phyloP scores from a whole-genome alignment of 257 asterid genomes.

The Rauvolfia tetraphylla region DNA sequence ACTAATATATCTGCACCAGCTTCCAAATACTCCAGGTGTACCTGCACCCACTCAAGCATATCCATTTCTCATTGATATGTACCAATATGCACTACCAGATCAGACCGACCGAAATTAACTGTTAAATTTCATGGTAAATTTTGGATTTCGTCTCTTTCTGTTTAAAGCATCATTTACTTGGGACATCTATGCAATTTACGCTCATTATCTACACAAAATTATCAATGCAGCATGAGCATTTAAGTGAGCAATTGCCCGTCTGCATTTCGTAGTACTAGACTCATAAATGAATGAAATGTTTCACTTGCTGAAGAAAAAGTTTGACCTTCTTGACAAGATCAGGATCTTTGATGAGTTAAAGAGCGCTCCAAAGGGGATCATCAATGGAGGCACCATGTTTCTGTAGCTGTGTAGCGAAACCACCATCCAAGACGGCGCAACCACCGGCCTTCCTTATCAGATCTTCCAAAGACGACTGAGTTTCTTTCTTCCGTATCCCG shows the following conservation, averaged over 20 bases:
- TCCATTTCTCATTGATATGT: not conserved
- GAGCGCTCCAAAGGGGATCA: constrained; percentile 88
- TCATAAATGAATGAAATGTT: not conserved
- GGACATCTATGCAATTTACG: not conserved
- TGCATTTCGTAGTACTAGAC: too few relatives aligned
- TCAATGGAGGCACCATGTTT: constrained; percentile 66
- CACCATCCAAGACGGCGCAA: constrained; percentile 84
- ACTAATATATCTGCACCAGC: constrained; percentile 75
- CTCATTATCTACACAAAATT: not conserved
- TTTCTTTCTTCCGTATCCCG: constrained; percentile 33
- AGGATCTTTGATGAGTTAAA: constrained; percentile 64
- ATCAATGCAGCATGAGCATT: too few relatives aligned
- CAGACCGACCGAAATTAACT: too few relatives aligned
- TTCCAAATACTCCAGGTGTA: constrained; percentile 72
- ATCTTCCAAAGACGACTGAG: constrained; percentile 34
- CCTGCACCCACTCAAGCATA: constrained; percentile 37
- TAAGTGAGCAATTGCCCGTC: too few relatives aligned
- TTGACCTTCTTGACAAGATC: constrained; percentile 54
- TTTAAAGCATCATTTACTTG: not conserved
- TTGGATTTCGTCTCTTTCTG: too few relatives aligned
- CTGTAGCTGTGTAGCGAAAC: constrained; percentile 79
- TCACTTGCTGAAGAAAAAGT: not conserved
- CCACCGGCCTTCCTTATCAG: constrained; percentile 60
- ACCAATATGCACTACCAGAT: not conserved
- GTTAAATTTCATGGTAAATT: too few relatives aligned